phyloP scores from a whole-genome alignment of 108 stramenopile genomes.

The Cylindrotheca fusiformis region DNA sequence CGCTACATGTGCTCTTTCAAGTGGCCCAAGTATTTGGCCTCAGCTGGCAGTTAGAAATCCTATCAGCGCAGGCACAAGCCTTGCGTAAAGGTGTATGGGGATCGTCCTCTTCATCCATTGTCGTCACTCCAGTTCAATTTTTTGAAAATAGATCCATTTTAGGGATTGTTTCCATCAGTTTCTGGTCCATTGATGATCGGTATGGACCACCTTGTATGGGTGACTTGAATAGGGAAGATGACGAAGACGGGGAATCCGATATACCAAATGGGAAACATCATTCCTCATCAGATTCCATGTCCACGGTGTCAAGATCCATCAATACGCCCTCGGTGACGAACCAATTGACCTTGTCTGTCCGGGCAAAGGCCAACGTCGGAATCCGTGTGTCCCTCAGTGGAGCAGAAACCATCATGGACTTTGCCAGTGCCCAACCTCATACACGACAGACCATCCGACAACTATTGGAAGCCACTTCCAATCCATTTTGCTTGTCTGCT shows the following conservation, averaged over 20 bases:
- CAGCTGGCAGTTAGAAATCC: conserved; percentile 80
- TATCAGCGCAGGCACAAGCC: conserved; percentile 81
- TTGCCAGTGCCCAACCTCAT: conserved; percentile 29
- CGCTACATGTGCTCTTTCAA: conserved; percentile 71
- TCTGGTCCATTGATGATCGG: conserved; percentile 86
- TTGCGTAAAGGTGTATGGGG: conserved; percentile 80
- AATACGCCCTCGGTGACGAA: conserved; percentile 28
- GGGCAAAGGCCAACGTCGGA: conserved; percentile 63
- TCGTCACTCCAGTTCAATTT: conserved; percentile 76
- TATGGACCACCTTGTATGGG: conserved; percentile 75
- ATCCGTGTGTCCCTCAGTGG: conserved; percentile 80
- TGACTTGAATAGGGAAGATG: conserved; percentile 39
- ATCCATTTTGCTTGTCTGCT: conserved; percentile 80
- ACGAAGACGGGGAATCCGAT: not conserved
- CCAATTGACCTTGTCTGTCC: conserved; percentile 67
- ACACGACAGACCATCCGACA: conserved; percentile 52
- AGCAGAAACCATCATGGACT: conserved; percentile 37
- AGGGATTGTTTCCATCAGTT: conserved; percentile 71
- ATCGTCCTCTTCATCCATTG: conserved; percentile 35
- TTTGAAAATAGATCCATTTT: conserved; percentile 47
- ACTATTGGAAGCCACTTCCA: conserved; percentile 70
- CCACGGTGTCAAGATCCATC: conserved; percentile 33
- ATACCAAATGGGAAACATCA: conserved; percentile 1
- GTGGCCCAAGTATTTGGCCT: conserved; percentile 77
- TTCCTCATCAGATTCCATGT: conserved; percentile 27